Conservation (phyloP, 1,139 yeast species). For the Candida sojae region DNA sequence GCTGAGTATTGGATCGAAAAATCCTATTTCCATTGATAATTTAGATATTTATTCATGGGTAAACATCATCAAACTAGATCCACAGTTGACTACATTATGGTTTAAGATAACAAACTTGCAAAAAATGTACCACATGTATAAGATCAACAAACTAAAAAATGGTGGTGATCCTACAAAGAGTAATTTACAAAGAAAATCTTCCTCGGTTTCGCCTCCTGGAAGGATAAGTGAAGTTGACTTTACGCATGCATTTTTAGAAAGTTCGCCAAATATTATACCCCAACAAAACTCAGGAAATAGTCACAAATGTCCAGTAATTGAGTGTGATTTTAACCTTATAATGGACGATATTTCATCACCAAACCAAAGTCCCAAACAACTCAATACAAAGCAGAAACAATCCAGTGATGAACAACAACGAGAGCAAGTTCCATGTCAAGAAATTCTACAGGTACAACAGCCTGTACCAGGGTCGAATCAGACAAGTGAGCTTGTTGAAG, state of each 20-base stretch:
- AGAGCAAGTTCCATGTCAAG: neutral
- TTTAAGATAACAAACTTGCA: slow-evolving; percentile 42
- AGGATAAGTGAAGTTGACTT: slow-evolving; percentile 27
- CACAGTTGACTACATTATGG: slow-evolving; percentile 46
- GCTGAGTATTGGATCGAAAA: neutral
- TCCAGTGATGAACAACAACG: neutral
- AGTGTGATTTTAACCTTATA: slow-evolving; percentile 43
- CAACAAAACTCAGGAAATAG: slow-evolving; percentile 1
- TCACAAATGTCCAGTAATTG: slow-evolving; percentile 43
- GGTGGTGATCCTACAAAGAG: neutral
- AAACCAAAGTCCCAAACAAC: slow-evolving; percentile 13
- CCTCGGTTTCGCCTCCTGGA: slow-evolving; percentile 7
- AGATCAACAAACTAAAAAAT: slow-evolving; percentile 23
- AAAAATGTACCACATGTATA: slow-evolving; percentile 41
- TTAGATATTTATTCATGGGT: slow-evolving; percentile 37
- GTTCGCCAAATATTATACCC: neutral
- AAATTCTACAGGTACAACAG: neutral
- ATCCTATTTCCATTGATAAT: slow-evolving; percentile 3
- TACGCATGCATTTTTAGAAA: slow-evolving; percentile 20
- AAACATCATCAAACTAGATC: slow-evolving; percentile 42
- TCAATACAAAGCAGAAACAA: neutral
- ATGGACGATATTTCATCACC: slow-evolving; percentile 21
- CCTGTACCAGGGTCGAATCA: neutral
- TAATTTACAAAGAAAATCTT: slow-evolving; percentile 7
- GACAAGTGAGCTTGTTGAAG: neutral